Percentiles rank a stretch among this genome's conserved stretches.
Conservation (phyloP, 345 rosid species). For the Erucastrum elatum region DNA sequence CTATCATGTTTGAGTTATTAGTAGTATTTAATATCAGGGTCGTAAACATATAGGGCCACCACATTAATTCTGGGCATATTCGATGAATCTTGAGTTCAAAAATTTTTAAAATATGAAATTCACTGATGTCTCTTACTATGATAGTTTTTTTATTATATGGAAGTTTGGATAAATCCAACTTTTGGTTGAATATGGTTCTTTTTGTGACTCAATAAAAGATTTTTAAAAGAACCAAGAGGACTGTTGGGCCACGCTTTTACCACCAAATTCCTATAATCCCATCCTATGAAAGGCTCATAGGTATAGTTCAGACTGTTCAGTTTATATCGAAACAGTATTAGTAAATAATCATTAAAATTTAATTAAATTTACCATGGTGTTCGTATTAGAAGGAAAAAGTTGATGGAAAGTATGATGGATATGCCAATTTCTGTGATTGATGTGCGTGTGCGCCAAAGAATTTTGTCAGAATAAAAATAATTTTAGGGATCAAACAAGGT, state of each 20-base stretch:
- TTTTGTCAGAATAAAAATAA: background rate
- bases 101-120: background rate
- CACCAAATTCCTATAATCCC: background rate
- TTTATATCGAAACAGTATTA: background rate
- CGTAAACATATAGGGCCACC: constrained; percentile 12
- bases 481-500: background rate
- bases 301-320: background rate
- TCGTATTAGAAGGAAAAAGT: background rate
- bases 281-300: background rate
- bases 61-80: constrained; percentile 7
- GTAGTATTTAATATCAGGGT: constrained; percentile 10
- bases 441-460: background rate
- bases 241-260: background rate
- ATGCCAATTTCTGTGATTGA: background rate
- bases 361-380: background rate
- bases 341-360: background rate
- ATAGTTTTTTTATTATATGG: background rate
- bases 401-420: background rate
- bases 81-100: constrained; percentile 21
- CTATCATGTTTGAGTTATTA: background rate
- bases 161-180: background rate
- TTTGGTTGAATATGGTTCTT: background rate
- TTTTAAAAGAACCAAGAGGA: background rate
- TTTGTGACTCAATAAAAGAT: background rate
- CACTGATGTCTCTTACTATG: background rate